Base-by-base conservation (phyloP, 176 grass and related monocot genomes). In the Hsuehochloa calcarea region DNA sequence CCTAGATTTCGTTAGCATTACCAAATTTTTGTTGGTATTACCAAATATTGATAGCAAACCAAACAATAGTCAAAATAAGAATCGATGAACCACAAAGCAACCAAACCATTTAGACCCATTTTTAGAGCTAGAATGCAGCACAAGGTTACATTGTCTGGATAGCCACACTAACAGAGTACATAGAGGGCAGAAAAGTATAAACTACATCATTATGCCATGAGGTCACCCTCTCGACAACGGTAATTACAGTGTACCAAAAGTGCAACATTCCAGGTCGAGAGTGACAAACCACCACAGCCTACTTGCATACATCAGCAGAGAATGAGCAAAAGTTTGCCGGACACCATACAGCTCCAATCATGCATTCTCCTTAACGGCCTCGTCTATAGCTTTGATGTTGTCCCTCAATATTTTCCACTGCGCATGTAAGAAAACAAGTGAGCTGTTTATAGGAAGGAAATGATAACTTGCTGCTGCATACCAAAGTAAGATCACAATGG, bases 351-450 rank as follows among this genome's bases (percentile, higher is more conserved):
- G 13, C 79, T 60, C 58, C 1, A 35, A 68, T 90, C 60, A 87
- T 5, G 68, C 27, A 16, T 80, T 87, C 60, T 90, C 89, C 84
- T 90, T 83, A 60, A 90, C 6, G 6, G 80, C 89, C 31, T 87
- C 84, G 0, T 90, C 84, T 83, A 90, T 90, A 46, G 59, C 59
- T 43, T 90, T 61, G 60, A 87, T 90, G 16, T 84, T 90, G 17
- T 87, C 89, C 59, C 67, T 87, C 80, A 90, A 5, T 74, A 87
- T 44, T 10, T 90, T 79, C 89, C 89, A 90, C 89, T 90, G 67
- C 74, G 74, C 25, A 60, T 22, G 39, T 50, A 62, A 74, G 19
- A 75, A 74, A 73, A 59, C 16, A 14, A 72, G 22, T 15, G 29
- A 65, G 22, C 12, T 25, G 9, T 27, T 27, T 38, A 76, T 40